Conservation (phyloP, 2,329 filamentous ascomycete species). For the Fusarium penzigii region DNA sequence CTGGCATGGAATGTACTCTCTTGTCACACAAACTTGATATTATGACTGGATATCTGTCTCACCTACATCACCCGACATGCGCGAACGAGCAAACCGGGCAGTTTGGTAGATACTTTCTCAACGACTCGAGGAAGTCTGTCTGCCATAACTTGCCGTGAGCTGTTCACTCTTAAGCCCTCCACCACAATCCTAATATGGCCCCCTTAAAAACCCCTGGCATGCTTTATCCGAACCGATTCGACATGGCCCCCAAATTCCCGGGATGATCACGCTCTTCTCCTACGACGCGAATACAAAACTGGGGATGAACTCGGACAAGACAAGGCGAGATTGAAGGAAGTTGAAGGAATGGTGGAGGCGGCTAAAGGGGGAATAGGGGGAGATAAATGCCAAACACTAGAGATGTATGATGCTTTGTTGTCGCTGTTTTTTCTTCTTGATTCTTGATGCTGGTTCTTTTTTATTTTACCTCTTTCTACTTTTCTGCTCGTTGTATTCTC, state of each 20-base stretch:
- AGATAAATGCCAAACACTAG: slow-evolving; percentile 15
- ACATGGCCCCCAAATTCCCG: too few species aligned
- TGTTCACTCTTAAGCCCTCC: not conserved
- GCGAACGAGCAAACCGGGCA: not conserved
- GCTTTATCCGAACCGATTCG: too few species aligned
- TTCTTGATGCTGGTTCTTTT: slow-evolving; percentile 9
- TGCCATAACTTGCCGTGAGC: not conserved
- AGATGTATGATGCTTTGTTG: slow-evolving; percentile 10
- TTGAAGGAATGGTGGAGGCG: not conserved
- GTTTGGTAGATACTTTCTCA: not conserved
- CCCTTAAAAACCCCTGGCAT: too few species aligned
- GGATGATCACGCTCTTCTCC: too few species aligned
- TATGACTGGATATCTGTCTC: not conserved
- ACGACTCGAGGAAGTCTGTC: not conserved
- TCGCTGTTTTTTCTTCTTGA: not conserved
- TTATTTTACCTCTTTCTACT: slow-evolving; percentile 2
- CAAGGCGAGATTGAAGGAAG: too few species aligned
- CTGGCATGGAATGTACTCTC: not conserved
- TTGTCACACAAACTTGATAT: not conserved
- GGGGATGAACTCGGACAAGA: too few species aligned
- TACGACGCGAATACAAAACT: too few species aligned
- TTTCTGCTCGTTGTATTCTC: slow-evolving; percentile 2
- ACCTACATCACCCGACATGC: not conserved
- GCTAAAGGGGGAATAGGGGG: slow-evolving; percentile 5
- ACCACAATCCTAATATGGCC: too few species aligned